Evolutionary conservation across 208 protist species (phyloP), one percentile per base, ranked within the genome.

Genomic region (Trypanosomatidae sp.): DNA sequence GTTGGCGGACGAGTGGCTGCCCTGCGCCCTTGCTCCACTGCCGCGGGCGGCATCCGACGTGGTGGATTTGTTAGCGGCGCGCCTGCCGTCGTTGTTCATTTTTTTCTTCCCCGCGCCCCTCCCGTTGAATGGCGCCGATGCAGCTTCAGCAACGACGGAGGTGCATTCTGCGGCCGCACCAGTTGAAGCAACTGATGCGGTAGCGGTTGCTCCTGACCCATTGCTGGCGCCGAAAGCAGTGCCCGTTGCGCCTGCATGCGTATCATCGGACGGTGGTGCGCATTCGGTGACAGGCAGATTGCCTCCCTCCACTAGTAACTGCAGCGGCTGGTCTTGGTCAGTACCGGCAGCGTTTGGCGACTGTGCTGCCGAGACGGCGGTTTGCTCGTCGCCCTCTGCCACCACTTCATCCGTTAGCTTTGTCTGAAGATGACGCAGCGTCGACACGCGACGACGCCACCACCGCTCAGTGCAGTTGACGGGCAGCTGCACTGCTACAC

Each of bases 401-500:
- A 49, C 69, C 47, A 74, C 19, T 15, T 74, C 75, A 7, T 33
- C 75, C 5, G 0, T 41, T 28, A 79, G 50, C 36, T 68, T 58
- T 13, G 30, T 39, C 2, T 52, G 64, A 17, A 68, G 62, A 6
- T 30, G 43, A 5, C 36, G 56, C 43, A 81, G 67, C 10, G 52
- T 59, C 13, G 62, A 62, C 13, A 74, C 5, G 56, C 67, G 71
- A 10, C 66, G 77, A 5, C 62, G 36, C 67, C 71, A 69, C 71
- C 71, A 81, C 44, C 67, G 71, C 53, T 49, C 66, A 46, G 64
- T 73, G 36, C 44, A 60, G 41, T 73, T 12, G 13, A 19, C 53
- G 0, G 77, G 77, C n/a, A 81, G 66, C 33, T 76, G 77, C 22
- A 81, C 69, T 5, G 77, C 71, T 28, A 81, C 75, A 66, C 60